Conservation (phyloP, 2,329 filamentous ascomycete genomes). For the Penicillium sp. region DNA sequence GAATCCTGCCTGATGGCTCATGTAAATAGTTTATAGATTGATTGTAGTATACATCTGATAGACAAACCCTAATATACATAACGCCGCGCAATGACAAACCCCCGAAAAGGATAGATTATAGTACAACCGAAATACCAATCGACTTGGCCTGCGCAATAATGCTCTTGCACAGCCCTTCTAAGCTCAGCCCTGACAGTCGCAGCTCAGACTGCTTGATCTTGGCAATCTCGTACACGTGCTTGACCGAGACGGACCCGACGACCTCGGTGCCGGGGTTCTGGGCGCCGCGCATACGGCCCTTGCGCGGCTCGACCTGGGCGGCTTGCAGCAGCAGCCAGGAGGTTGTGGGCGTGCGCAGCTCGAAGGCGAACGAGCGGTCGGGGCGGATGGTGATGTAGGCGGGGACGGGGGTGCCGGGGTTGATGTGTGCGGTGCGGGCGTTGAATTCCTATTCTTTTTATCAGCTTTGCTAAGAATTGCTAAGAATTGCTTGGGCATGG, state of each 20-base stretch:
- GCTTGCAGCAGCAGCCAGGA: slow-evolving; percentile 84
- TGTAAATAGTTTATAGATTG: not conserved
- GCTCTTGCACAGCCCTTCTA: slow-evolving; percentile 69
- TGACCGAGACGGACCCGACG: slow-evolving; percentile 82
- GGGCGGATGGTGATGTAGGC: slow-evolving; percentile 87
- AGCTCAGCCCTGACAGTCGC: slow-evolving; percentile 65
- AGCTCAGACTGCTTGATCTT: slow-evolving; percentile 86
- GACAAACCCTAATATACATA: slow-evolving; percentile 2
- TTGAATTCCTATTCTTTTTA: slow-evolving; percentile 78
- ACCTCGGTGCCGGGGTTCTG: slow-evolving; percentile 69
- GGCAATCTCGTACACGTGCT: slow-evolving; percentile 97
- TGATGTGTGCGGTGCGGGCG: slow-evolving; percentile 82
- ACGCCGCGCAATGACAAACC: slow-evolving; percentile 8
- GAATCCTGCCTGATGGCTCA: not conserved
- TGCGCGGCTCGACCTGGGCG: slow-evolving; percentile 66
- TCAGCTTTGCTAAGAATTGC: not conserved
- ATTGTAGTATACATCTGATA: not conserved
- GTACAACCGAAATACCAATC: slow-evolving; percentile 68
- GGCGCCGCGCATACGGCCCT: slow-evolving; percentile 72
- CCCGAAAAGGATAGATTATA: slow-evolving; percentile 41
- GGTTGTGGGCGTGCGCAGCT: slow-evolving; percentile 89
- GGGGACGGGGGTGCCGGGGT: slow-evolving; percentile 78
- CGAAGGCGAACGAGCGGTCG: slow-evolving; percentile 89
- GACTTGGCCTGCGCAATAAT: slow-evolving; percentile 73
- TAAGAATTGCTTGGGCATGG: no score